A percentile compares a stretch with the other conserved stretches of the same genome.
phyloP scores from a whole-genome alignment of 2,329 filamentous ascomycete species.

The Seiridium unicorne region DNA sequence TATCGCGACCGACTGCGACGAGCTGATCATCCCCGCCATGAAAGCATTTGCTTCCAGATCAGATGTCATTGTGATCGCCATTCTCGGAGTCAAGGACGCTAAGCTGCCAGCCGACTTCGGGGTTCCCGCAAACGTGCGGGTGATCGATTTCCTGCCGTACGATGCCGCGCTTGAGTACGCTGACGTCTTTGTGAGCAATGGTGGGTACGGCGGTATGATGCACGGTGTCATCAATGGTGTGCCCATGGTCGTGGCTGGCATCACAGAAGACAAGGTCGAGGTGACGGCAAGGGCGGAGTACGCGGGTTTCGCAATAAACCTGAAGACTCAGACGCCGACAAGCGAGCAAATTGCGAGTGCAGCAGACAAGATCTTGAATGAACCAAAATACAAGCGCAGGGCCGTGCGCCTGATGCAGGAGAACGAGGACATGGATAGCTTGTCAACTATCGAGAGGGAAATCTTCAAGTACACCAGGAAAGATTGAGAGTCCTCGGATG shows the following conservation, averaged over 20 bases:
- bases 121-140: constrained; percentile 38
- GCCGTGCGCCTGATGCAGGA: constrained; percentile 27
- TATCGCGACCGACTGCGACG: constrained; percentile 31
- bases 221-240: constrained; percentile 14
- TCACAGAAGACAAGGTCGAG: constrained; percentile 26
- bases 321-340: constrained; percentile 31
- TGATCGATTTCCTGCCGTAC: constrained; percentile 48
- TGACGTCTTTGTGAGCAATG: constrained; percentile 24
- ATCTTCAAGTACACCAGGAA: constrained; percentile 21
- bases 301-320: constrained; percentile 43
- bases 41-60: constrained; percentile 36
- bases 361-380: constrained; percentile 9
- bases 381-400: constrained; percentile 9
- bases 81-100: constrained; percentile 26
- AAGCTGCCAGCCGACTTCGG: constrained; percentile 21
- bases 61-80: constrained; percentile 37
- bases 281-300: constrained; percentile 38
- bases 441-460: constrained; percentile 16
- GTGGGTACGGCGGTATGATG: constrained; percentile 35
- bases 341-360: constrained; percentile 10
- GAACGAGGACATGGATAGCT: constrained; percentile 25
- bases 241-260: constrained; percentile 15
- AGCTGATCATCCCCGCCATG: constrained; percentile 45
- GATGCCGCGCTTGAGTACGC: constrained; percentile 41
- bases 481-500: background rate